These are phyloP conservation scores for Camillea tinctor DNA, from an alignment of 2,329 filamentous ascomycete species.

Conservation along the genomic window DNA sequence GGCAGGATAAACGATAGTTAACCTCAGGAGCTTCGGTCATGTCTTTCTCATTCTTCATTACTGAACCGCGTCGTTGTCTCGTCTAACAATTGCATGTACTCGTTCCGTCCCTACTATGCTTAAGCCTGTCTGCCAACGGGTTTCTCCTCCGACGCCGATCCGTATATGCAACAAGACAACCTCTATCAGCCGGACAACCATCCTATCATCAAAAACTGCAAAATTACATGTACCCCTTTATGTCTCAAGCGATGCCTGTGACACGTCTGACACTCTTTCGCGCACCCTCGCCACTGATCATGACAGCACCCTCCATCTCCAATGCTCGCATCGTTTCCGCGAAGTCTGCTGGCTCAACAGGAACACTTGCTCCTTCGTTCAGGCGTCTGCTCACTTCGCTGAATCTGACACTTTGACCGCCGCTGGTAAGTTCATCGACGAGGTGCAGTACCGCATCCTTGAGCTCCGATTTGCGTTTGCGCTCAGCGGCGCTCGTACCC, in stretches of 20 bases:
- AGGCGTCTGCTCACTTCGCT: constrained; percentile 74
- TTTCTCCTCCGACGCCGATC: constrained; percentile 9
- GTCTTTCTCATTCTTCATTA: constrained; percentile 10
- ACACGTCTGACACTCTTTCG: constrained; percentile 80
- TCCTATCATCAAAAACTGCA: not conserved
- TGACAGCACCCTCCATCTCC: constrained; percentile 81
- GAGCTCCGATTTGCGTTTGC: constrained; percentile 78
- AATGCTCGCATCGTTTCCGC: constrained; percentile 74
- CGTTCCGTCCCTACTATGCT: constrained; percentile 7
- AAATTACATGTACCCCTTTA: not conserved
- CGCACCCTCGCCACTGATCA: constrained; percentile 79
- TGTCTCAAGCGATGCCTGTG: constrained; percentile 45
- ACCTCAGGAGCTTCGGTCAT: too few species aligned
- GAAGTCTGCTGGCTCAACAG: constrained; percentile 78
- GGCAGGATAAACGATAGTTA: not conserved
- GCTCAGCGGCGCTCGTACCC: constrained; percentile 85
- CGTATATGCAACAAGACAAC: not conserved
- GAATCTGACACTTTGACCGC: constrained; percentile 69
- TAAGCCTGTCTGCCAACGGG: not conserved
- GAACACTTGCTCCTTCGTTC: constrained; percentile 66
- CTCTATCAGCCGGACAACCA: not conserved
- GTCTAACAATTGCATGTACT: constrained; percentile 14
- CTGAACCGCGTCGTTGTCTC: constrained; percentile 17
- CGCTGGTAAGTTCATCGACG: constrained; percentile 76
- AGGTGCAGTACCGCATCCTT: constrained; percentile 74